A percentile compares a stretch with the other conserved stretches of the same genome.
phyloP scores from a whole-genome alignment of 345 rosid genomes.

The Aquilaria yunnanensis region DNA sequence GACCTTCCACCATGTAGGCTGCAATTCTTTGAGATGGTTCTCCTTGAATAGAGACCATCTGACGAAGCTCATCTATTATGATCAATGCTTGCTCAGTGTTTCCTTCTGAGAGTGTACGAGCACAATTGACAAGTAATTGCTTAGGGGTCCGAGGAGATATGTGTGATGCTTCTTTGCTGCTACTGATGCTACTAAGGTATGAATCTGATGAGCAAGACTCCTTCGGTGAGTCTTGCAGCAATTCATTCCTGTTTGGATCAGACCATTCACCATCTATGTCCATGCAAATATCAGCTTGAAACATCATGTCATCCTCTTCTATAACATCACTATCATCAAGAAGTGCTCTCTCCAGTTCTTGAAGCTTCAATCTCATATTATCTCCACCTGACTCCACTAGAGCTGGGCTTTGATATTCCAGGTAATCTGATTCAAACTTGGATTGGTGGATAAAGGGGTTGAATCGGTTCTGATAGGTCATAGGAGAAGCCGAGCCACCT shows the following conservation, averaged over 20 bases:
- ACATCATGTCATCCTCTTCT: constrained; percentile 44
- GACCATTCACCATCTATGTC: constrained; percentile 87
- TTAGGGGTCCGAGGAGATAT: constrained; percentile 47
- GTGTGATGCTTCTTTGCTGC: constrained; percentile 61
- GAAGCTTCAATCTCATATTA: constrained; percentile 64
- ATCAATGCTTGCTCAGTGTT: constrained; percentile 54
- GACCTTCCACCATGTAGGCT: constrained; percentile 98
- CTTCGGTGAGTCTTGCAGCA: constrained; percentile 73
- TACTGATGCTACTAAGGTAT: constrained; percentile 50
- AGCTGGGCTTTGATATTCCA: constrained; percentile 44
- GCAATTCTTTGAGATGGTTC: constrained; percentile 92
- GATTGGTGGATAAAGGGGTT: constrained; percentile 28
- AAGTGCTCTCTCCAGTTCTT: constrained; percentile 82
- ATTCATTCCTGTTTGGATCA: constrained; percentile 33
- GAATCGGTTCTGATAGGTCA: constrained; percentile 28
- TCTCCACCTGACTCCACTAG: constrained; percentile 46
- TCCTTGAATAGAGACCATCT: constrained; percentile 83
- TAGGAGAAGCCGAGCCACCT: constrained; percentile 41
- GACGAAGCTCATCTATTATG: constrained; percentile 68
- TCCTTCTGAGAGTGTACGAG: constrained; percentile 59
- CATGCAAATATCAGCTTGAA: constrained; percentile 46
- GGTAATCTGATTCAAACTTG: constrained; percentile 30
- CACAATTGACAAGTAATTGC: constrained; percentile 72
- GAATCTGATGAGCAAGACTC: constrained; percentile 80
- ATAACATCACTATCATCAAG: constrained; percentile 46